Evolutionary conservation across 495 filamentous ascomycete genomes (phyloP).

Genomic region (Tuber brumale): DNA sequence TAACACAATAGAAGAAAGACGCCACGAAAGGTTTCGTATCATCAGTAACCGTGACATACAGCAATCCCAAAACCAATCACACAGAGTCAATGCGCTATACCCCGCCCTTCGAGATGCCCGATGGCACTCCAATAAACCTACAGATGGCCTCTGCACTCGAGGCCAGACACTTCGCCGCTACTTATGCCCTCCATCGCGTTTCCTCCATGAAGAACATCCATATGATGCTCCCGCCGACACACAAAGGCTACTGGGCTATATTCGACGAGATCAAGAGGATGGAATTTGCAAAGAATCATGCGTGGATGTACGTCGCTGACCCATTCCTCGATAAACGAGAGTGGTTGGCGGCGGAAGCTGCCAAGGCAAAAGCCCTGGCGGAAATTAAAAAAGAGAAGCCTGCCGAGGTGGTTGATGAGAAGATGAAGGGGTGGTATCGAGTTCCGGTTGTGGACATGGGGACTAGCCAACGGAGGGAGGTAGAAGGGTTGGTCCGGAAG

Average conservation of each 20-base stretch:
- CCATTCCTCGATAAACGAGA: constrained; percentile 76
- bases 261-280: constrained; percentile 71
- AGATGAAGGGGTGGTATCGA: constrained; percentile 63
- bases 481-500: constrained; percentile 69
- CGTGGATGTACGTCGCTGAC: constrained; percentile 93
- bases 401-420: constrained; percentile 8
- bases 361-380: constrained; percentile 55
- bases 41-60: constrained; percentile 67
- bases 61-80: constrained; percentile 78
- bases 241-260: constrained; percentile 74
- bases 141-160: constrained; percentile 72
- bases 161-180: constrained; percentile 85
- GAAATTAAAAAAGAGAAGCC: constrained; percentile 28
- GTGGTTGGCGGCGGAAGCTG: constrained; percentile 64
- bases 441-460: constrained; percentile 92
- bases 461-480: constrained; percentile 61
- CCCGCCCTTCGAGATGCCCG: constrained; percentile 73
- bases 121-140: constrained; percentile 57
- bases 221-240: constrained; percentile 86
- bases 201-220: constrained; percentile 91
- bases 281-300: constrained; percentile 67
- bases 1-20: constrained; percentile 41
- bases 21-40: constrained; percentile 60
- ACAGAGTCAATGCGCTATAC: constrained; percentile 51
- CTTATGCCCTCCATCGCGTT: constrained; percentile 82